Base-by-base conservation (phyloP, 495 filamentous ascomycete species). In the Penicillium pancosmium region DNA sequence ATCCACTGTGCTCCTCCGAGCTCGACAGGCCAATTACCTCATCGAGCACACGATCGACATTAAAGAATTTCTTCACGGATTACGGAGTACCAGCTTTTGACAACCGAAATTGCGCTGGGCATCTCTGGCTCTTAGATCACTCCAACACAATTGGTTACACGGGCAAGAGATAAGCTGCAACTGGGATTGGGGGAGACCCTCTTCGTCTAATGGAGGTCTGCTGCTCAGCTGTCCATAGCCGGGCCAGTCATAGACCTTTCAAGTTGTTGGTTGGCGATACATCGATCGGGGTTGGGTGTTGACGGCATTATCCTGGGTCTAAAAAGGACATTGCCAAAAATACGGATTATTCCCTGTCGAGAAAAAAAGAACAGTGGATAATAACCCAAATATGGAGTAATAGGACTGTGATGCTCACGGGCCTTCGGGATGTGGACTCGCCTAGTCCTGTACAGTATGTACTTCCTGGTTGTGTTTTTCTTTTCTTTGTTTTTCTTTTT, bases 111-210 rank as follows among this genome's bases (percentile, higher is more conserved):
- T 31, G 5, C 21, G 34, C 11, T 25, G 21, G 4, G 46, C 23
- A 23, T 48, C 46, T n/a, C 46, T 48, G 21, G 15, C 46, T 15
- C 44, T 23, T 23, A 48, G 40, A 43, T 21, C 49, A 10, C 38
- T 48, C 7, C 40, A 21, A 31, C 51, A 48, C 35, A 41, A 56
- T 55, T 33, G 41, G 63, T 59, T 62, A 65, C 63, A 59, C 55
- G 27, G 52, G 21, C 52, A 21, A 51, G n/a, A 12, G 19, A 23
- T 5, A n/a, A 13, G 16, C 41, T 44, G 41, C 41, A 44, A 44
- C 41, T 18, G 16, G 41, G 6, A 18, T 44, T 18, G 41, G 36
- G 15, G 15, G 36, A 40, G 11, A 40, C 15, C 15, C 10, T 40
- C 36, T 15, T 13, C 10, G 36, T 40, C 36, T 10, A 23, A 21